Percentiles rank a stretch among this genome's conserved stretches.
phyloP scores from a whole-genome alignment of 2,329 filamentous ascomycete species.

The Stemphylium lycopersici region DNA sequence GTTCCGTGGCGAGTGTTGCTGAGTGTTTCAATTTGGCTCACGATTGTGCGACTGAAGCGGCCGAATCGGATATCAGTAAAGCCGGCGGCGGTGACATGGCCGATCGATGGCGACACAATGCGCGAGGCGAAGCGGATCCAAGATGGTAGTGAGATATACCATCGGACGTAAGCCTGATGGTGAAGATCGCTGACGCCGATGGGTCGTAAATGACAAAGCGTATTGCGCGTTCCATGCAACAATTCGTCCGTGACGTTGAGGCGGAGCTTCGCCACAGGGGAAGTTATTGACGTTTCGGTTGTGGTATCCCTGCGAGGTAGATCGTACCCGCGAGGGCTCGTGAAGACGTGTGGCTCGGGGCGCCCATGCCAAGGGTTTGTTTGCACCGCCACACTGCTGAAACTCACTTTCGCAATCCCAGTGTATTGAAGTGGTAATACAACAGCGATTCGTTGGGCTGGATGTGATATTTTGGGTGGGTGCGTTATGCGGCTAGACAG shows the following conservation, averaged over 20 bases:
- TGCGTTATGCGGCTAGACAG: slow-evolving; percentile 40
- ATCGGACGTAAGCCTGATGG: slow-evolving; percentile 10
- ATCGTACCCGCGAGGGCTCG: slow-evolving; percentile 17
- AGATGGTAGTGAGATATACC: slow-evolving; percentile 11
- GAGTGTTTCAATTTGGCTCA: slow-evolving; percentile 12
- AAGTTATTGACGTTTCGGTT: slow-evolving; percentile 17
- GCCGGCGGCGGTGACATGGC: slow-evolving; percentile 16
- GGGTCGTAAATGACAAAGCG: slow-evolving; percentile 3
- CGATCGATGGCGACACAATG: slow-evolving; percentile 10
- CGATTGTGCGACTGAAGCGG: slow-evolving; percentile 1
- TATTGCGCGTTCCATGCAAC: slow-evolving; percentile 15
- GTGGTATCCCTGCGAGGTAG: slow-evolving; percentile 16
- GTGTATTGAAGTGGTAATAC: slow-evolving; percentile 17
- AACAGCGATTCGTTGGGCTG: slow-evolving; percentile 29
- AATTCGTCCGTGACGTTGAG: slow-evolving; percentile 27
- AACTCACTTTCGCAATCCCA: slow-evolving; percentile 13
- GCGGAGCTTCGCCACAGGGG: slow-evolving; percentile 33
- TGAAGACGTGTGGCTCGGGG: slow-evolving; percentile 29
- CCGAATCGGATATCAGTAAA: slow-evolving; percentile 11
- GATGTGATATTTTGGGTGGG: slow-evolving; percentile 39
- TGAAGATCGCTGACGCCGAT: slow-evolving; percentile 10
- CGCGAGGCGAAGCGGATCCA: slow-evolving; percentile 12
- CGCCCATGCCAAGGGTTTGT: slow-evolving; percentile 22
- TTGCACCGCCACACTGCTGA: slow-evolving; percentile 42
- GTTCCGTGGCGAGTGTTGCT: slow-evolving; percentile 5